These are phyloP conservation scores for Mrakiaceae sp. DNA, from an alignment of 1,284 basidiomycete species.

Conservation along the genomic window DNA sequence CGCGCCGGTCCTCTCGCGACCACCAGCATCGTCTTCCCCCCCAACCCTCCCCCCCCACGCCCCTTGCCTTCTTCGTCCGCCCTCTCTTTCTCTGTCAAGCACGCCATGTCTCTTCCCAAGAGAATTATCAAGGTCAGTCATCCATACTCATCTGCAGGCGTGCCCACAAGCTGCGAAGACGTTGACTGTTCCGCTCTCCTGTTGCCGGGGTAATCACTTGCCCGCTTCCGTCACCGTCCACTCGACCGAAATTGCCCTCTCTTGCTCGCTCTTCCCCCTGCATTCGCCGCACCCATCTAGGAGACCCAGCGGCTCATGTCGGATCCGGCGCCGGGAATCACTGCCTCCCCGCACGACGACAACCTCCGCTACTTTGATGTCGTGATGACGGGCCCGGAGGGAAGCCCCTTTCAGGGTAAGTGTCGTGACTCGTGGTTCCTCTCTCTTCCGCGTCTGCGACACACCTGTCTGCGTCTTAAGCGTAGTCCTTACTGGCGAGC, in stretches of 20 bases:
- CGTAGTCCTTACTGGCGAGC: too few species aligned
- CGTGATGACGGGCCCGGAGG: constrained; percentile 83
- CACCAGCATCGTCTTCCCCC: too few species aligned
- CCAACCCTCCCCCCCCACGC: too few species aligned
- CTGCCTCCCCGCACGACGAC: constrained; percentile 87
- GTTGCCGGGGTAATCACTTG: not conserved
- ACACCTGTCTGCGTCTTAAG: not conserved
- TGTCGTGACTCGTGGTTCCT: constrained; percentile 17
- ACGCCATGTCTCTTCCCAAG: constrained; percentile 29
- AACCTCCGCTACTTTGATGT: constrained; percentile 99
- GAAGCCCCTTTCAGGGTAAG: constrained; percentile 88
- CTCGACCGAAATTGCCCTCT: not conserved
- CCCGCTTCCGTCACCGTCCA: not conserved
- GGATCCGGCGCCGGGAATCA: constrained; percentile 92
- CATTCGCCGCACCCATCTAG: constrained; percentile 38
- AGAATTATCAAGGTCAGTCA: constrained; percentile 36
- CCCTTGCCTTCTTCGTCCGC: too few species aligned
- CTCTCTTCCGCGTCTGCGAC: not conserved
- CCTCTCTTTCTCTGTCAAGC: too few species aligned
- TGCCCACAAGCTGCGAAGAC: not conserved
- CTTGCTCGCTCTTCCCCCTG: not conserved
- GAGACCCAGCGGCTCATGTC: constrained; percentile 93
- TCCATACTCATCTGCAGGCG: not conserved
- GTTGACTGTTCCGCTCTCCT: not conserved
- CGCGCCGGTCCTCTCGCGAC: too few species aligned